These are phyloP conservation scores for Alternaria sp. DNA, from an alignment of 2,329 filamentous ascomycete species.

Conservation along the genomic window DNA sequence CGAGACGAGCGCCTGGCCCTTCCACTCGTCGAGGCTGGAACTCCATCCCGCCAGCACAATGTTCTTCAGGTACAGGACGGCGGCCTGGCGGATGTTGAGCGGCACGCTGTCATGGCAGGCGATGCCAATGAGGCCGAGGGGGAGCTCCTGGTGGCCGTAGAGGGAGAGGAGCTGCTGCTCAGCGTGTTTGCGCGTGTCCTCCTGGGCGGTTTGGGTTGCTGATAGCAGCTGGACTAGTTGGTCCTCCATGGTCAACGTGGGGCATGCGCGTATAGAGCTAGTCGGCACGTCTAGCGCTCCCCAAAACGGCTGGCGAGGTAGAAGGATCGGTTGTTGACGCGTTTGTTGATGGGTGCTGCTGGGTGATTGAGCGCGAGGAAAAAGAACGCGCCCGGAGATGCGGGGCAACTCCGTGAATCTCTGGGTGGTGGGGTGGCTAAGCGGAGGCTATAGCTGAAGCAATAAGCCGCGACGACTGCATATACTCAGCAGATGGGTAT, in stretches of 20 bases:
- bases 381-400: conserved; percentile 33
- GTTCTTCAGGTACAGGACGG: conserved; percentile 78
- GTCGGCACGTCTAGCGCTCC: conserved; percentile 38
- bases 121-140: conserved; percentile 79
- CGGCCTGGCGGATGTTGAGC: conserved; percentile 79
- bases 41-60: conserved; percentile 90
- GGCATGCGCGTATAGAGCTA: conserved; percentile 34
- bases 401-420: conserved; percentile 32
- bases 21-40: conserved; percentile 73
- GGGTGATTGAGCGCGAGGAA: conserved; percentile 20
- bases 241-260: conserved; percentile 74
- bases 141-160: conserved; percentile 73
- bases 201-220: conserved; percentile 80
- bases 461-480: not conserved
- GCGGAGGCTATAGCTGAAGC: conserved; percentile 4
- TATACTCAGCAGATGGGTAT: not conserved
- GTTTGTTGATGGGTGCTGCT: conserved; percentile 29
- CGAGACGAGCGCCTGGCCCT: conserved; percentile 70
- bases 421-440: conserved; percentile 15
- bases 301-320: conserved; percentile 20
- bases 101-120: conserved; percentile 77
- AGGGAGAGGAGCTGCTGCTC: conserved; percentile 81
- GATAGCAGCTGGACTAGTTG: conserved; percentile 87
- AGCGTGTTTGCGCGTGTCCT: conserved; percentile 81
- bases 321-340: conserved; percentile 19